These are phyloP conservation scores for Waitea zeae DNA, from an alignment of 1,284 basidiomycete species.

Conservation along the genomic window DNA sequence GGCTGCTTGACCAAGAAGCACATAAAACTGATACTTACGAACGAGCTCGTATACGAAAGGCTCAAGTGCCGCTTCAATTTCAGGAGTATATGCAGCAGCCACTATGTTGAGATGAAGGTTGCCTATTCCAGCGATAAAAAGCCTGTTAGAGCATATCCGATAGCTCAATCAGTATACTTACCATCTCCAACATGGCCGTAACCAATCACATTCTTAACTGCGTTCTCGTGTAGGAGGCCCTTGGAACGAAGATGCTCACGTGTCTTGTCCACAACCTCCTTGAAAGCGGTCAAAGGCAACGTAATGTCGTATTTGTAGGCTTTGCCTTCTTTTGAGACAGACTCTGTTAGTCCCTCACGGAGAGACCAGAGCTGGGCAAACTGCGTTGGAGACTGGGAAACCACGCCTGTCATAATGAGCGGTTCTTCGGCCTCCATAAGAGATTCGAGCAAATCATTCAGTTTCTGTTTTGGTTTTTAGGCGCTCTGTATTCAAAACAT, in stretches of 20 bases:
- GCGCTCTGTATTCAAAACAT: no score
- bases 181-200: constrained; percentile 97
- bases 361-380: constrained; percentile 85
- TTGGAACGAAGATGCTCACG: constrained; percentile 57
- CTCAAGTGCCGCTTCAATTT: constrained; percentile 79
- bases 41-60: constrained; percentile 95
- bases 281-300: constrained; percentile 79
- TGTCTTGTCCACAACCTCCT: constrained; percentile 76
- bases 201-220: constrained; percentile 73
- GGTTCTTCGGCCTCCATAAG: constrained; percentile 62
- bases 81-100: constrained; percentile 69
- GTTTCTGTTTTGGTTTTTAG: no score
- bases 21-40: constrained; percentile 23
- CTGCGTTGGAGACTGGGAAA: constrained; percentile 87
- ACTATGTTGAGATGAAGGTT: constrained; percentile 93
- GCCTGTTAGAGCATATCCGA: constrained; percentile 6
- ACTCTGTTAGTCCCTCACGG: constrained; percentile 90
- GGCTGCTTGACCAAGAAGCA: background rate
- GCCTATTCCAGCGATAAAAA: constrained; percentile 26
- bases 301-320: constrained; percentile 98
- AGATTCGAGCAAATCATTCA: constrained; percentile 64
- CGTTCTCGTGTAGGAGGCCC: constrained; percentile 56
- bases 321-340: constrained; percentile 86
- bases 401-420: constrained; percentile 79
- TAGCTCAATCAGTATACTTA: constrained; percentile 16